Evolutionary conservation across 2,329 filamentous ascomycete species (phyloP).

Genomic region (Trichoderma cornu-damae): DNA sequence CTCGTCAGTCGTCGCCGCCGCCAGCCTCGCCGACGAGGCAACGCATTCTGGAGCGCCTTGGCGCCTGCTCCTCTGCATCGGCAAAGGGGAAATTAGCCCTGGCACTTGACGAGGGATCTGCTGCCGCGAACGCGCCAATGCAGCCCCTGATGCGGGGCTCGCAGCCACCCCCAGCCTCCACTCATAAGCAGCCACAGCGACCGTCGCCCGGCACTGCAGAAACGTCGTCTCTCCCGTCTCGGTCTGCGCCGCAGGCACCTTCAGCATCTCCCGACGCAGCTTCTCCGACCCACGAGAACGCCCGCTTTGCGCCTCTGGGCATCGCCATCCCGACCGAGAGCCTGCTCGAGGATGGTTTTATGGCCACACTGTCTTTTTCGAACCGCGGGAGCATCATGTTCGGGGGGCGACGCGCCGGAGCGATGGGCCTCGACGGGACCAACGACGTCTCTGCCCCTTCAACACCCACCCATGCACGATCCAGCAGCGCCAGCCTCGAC

Average conservation of each 20-base stretch:
- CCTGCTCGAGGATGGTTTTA: conserved; percentile 54
- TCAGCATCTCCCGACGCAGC: conserved; percentile 23
- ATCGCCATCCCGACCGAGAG: conserved; percentile 52
- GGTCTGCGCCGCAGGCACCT: neutral
- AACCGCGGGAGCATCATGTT: conserved; percentile 61
- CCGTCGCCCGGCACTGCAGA: conserved; percentile 3
- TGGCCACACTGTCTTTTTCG: conserved; percentile 54
- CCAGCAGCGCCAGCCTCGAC: conserved; percentile 7
- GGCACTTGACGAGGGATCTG: conserved; percentile 21
- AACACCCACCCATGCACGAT: conserved; percentile 11
- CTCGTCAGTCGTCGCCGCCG: neutral
- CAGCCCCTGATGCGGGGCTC: conserved; percentile 27
- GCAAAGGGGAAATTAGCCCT: conserved; percentile 26
- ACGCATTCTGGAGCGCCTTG: conserved; percentile 27
- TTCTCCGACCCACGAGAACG: conserved; percentile 29
- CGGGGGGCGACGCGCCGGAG: conserved; percentile 39
- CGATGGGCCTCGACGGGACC: conserved; percentile 16
- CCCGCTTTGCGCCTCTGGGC: conserved; percentile 47
- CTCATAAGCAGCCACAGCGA: conserved; percentile 20
- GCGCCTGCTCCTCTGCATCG: conserved; percentile 26
- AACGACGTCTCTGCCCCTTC: conserved; percentile 19
- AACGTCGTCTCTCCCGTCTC: conserved; percentile 7
- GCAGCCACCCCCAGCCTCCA: conserved; percentile 21
- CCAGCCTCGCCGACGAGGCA: conserved; percentile 20
- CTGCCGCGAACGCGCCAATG: conserved; percentile 14